A percentile compares a stretch with the other conserved stretches of the same genome.
Evolutionary conservation across 2,329 filamentous ascomycete species (phyloP).

Genomic region (Aureobasidium uvarum): DNA sequence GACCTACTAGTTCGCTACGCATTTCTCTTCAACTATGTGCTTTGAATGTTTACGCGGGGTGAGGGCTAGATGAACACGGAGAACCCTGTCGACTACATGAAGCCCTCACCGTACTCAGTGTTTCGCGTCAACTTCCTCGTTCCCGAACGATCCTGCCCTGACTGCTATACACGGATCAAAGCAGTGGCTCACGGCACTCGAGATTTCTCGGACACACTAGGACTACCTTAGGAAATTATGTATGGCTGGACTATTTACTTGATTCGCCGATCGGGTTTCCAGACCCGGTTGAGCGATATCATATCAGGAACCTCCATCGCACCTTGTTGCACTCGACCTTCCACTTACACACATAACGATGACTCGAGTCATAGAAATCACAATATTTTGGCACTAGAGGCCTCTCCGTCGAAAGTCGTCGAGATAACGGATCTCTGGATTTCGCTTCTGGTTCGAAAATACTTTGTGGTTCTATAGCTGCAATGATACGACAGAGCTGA

Average conservation of each 20-base stretch:
- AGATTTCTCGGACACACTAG: too few relatives aligned
- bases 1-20: neutral
- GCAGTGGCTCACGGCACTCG: neutral
- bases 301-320: neutral
- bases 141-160: neutral
- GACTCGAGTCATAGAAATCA: neutral
- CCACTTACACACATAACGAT: neutral
- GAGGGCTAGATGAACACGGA: neutral
- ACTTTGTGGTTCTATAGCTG: neutral
- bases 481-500: neutral
- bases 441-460: neutral
- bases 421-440: neutral
- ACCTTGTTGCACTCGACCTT: neutral
- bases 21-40: neutral
- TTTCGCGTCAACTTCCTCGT: neutral
- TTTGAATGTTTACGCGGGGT: too few relatives aligned
- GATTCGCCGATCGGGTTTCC: neutral
- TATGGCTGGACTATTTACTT: too few relatives aligned
- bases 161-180: neutral
- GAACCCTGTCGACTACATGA: neutral
- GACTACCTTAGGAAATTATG: too few relatives aligned
- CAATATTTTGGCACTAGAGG: too few relatives aligned
- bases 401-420: neutral
- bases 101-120: neutral
- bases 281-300: too few relatives aligned